These are phyloP conservation scores for Dendrocalamus latiflorus DNA, from an alignment of 202 grass and related monocot genomes.

Conservation along the genomic window DNA sequence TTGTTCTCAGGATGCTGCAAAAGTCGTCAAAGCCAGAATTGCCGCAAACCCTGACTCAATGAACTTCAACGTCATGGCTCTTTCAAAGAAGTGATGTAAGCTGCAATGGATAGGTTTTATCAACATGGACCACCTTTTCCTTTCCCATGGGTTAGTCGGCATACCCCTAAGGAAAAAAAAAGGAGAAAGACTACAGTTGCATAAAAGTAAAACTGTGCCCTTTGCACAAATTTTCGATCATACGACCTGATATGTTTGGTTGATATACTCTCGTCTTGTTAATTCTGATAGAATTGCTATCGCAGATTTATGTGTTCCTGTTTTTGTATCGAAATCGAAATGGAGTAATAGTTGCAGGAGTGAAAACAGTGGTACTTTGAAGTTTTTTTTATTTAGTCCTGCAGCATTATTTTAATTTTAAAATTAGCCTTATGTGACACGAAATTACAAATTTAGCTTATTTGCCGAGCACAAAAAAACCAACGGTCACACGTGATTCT, in stretches of 20 bases:
- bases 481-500: no score
- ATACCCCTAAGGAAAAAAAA: neutral
- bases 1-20: constrained; percentile 71
- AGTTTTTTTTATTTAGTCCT: no score
- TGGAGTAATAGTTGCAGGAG: no score
- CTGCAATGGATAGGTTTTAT: neutral
- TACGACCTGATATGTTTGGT: neutral
- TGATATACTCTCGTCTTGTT: neutral
- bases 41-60: constrained; percentile 58
- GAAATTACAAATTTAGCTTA: no score
- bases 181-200: neutral
- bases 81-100: constrained; percentile 52
- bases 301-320: neutral
- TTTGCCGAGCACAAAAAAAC: no score
- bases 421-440: no score
- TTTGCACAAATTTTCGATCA: neutral
- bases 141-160: neutral
- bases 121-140: neutral
- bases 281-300: neutral
- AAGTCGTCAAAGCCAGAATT: constrained; percentile 76
- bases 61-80: constrained; percentile 93
- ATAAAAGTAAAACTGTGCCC: constrained; percentile 1
- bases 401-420: no score
- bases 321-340: neutral
- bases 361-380: no score